Percentiles rank a stretch among this genome's conserved stretches.
Evolutionary conservation across 106 monocot genomes (phyloP).

Genomic region (Amphibolis antarctica): DNA sequence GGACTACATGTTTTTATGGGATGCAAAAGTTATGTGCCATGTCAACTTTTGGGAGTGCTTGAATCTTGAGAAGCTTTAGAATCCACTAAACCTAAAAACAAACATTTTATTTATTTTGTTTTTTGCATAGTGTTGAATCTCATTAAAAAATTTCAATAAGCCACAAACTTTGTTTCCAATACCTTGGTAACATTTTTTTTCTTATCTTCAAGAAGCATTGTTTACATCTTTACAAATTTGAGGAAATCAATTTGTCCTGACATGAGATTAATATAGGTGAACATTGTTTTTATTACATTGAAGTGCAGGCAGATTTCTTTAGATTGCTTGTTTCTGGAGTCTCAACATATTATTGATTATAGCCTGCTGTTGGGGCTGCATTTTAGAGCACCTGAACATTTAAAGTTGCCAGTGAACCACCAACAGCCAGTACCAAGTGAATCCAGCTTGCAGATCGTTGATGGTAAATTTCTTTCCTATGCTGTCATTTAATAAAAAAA

Average conservation of each 20-base stretch:
- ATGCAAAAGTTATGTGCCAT: no score
- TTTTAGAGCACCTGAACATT: slow-evolving; percentile 83
- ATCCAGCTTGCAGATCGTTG: slow-evolving; percentile 14
- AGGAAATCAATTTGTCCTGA: not conserved
- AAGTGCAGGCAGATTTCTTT: slow-evolving; percentile 73
- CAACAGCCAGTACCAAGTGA: slow-evolving; percentile 17
- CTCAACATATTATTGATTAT: slow-evolving; percentile 89
- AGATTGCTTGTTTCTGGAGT: slow-evolving; percentile 84
- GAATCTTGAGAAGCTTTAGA: no score
- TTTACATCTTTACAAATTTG: not conserved
- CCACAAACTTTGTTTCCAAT: no score
- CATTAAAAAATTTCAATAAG: no score
- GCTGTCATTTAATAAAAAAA: no score
- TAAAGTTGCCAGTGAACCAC: slow-evolving; percentile 30
- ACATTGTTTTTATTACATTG: not conserved
- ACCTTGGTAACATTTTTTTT: no score
- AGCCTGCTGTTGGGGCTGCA: slow-evolving; percentile 91
- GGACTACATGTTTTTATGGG: no score
- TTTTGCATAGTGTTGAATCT: no score
- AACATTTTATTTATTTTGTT: no score
- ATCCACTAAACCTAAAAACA: no score
- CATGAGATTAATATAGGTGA: not conserved
- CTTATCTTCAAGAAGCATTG: no score
- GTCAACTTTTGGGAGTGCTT: no score
- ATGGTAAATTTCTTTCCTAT: slow-evolving; percentile 24